Evolutionary conservation across 164 flowering plant genomes (phyloP).

Genomic region (Berberis vulgaris): DNA sequence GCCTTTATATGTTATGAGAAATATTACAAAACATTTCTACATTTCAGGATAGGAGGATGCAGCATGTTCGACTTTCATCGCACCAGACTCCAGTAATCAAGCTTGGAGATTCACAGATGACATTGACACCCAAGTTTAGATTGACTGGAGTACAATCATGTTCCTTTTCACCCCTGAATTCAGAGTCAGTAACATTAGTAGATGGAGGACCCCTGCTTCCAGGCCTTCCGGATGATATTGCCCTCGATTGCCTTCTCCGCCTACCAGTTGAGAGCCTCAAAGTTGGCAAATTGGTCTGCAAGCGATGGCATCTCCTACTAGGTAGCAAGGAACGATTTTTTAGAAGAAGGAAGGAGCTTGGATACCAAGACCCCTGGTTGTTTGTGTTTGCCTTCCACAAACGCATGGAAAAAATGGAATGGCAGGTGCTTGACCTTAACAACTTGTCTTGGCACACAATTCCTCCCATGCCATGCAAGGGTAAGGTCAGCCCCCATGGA

Average conservation of each 20-base stretch:
- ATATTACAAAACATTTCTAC: not conserved
- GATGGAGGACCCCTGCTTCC: slow-evolving; percentile 47
- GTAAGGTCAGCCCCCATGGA: slow-evolving; percentile 40
- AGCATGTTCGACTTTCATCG: slow-evolving; percentile 71
- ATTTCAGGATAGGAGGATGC: slow-evolving; percentile 33
- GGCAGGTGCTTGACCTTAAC: slow-evolving; percentile 54
- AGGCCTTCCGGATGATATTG: slow-evolving; percentile 86
- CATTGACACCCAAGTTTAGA: slow-evolving; percentile 77
- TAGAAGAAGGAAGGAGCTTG: slow-evolving; percentile 46
- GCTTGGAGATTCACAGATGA: slow-evolving; percentile 80
- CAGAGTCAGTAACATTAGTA: slow-evolving; percentile 33
- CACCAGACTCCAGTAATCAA: slow-evolving; percentile 66
- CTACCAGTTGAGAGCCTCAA: slow-evolving; percentile 60
- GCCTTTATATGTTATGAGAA: no score
- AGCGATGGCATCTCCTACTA: slow-evolving; percentile 62
- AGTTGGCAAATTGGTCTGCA: slow-evolving; percentile 55
- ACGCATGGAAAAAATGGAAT: slow-evolving; percentile 42
- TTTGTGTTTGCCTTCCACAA: slow-evolving; percentile 46
- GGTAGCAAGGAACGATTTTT: slow-evolving; percentile 69
- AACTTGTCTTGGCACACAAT: slow-evolving; percentile 53
- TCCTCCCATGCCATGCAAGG: slow-evolving; percentile 63
- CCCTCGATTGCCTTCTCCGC: slow-evolving; percentile 74
- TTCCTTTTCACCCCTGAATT: slow-evolving; percentile 19
- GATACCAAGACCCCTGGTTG: slow-evolving; percentile 63
- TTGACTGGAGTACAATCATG: slow-evolving; percentile 33